Base-by-base conservation (phyloP, 2,329 filamentous ascomycete genomes). In the Fusarium bulbicola region DNA sequence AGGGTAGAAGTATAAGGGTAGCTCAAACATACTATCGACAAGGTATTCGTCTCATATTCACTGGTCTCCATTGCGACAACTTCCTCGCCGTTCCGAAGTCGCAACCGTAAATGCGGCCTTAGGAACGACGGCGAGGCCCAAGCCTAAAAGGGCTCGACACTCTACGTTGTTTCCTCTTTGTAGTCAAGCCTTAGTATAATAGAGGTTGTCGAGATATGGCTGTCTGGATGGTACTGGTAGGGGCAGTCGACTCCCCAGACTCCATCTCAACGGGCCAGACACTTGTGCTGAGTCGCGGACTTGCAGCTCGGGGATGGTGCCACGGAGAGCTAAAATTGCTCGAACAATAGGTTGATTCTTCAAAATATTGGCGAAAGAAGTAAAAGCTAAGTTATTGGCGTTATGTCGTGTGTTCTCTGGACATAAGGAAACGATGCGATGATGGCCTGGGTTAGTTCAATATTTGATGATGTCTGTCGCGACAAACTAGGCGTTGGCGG, bases 1-100 rank as follows among this genome's bases (percentile, higher is more conserved):
- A 54, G 21, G 15, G 2, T 28, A 18, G 14, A 42, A n/a, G 20
- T 28, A 30, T 42, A 42, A 42, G 7, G 18, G 20, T 20, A 45
- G 34, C 20, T 58, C 34, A 43, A 59, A 24, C 26, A 77, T 74
- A 90, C 89, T 83, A 90, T 85, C 77, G 89, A 82, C 77, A 91
- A 82, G 69, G 85, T 85, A 82, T 91, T 91, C 79, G 89, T 91
- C 78, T 89, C 88, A 81, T 89, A 90, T 82, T 90, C 88, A 74
- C 87, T 87, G 81, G 86, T 86, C 81, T 91, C 89, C 89, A 91
- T 91, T 79, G 87, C 88, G 87, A 79, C 81, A 76, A 81, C 78
- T 74, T 81, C 73, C 78, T 72, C 68, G 70, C 70, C 69, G 75
- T 70, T 70, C 74, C 76, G 66, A 73, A 72, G 74, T 77, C 74